Conservation (phyloP, 441 rosid genomes). For the Erysimum cheiri region DNA sequence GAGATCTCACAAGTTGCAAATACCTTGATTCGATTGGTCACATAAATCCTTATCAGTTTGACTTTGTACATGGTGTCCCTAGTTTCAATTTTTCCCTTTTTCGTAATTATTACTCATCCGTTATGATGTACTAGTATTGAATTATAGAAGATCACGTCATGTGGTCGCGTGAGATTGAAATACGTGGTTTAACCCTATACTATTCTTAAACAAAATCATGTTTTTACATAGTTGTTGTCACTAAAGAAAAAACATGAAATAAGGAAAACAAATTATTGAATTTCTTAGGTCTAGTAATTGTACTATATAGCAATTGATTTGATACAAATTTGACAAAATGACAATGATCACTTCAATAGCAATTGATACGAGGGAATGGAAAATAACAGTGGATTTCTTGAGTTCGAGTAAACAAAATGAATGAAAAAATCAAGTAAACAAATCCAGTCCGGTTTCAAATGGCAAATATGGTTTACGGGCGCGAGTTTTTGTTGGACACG, state of each 20-base stretch:
- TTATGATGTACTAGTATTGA: background rate
- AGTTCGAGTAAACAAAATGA: background rate
- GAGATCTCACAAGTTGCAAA: background rate
- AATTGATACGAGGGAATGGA: too few relatives aligned
- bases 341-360: background rate
- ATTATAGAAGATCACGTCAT: slow-evolving; percentile 2
- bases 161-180: background rate
- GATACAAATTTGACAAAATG: background rate
- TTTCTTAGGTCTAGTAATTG: background rate
- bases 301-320: background rate
- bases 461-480: background rate
- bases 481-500: background rate
- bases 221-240: background rate
- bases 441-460: background rate
- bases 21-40: slow-evolving; percentile 8
- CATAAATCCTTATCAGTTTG: slow-evolving; percentile 5
- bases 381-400: background rate
- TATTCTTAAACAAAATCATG: background rate
- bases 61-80: slow-evolving; percentile 13
- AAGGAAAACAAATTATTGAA: background rate
- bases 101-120: background rate
- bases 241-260: background rate
- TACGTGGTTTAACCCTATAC: background rate
- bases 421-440: background rate
- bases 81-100: slow-evolving; percentile 2